These are phyloP conservation scores for Euphorbia lathyris DNA, from an alignment of 345 rosid genomes.

Conservation along the genomic window DNA sequence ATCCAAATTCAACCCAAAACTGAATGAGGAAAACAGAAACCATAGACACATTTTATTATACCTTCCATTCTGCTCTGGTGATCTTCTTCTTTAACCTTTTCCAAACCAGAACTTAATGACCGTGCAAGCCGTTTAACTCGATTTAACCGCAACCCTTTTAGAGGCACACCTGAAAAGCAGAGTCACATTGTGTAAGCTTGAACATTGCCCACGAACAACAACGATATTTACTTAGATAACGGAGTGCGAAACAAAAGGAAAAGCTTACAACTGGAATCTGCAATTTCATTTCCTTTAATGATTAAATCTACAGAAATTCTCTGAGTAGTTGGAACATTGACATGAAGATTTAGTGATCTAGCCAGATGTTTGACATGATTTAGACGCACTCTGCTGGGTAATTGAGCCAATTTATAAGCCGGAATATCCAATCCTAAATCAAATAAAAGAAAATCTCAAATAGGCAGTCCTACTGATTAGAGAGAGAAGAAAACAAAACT, in stretches of 20 bases:
- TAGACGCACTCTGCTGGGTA: slow-evolving; percentile 55
- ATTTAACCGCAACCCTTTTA: slow-evolving; percentile 60
- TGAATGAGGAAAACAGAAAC: not conserved
- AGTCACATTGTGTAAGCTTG: not conserved
- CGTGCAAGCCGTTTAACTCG: slow-evolving; percentile 73
- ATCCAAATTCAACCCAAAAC: not conserved
- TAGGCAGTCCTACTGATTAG: not conserved
- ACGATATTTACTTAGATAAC: not conserved
- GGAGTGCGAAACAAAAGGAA: not conserved
- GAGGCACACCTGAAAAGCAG: slow-evolving; percentile 45
- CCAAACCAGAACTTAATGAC: slow-evolving; percentile 29
- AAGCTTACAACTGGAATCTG: slow-evolving; percentile 49
- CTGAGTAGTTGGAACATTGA: slow-evolving; percentile 18
- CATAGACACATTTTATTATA: slow-evolving; percentile 12
- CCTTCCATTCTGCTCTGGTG: slow-evolving; percentile 41
- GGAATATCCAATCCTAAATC: slow-evolving; percentile 56
- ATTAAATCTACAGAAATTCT: slow-evolving; percentile 29
- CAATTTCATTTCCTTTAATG: slow-evolving; percentile 22
- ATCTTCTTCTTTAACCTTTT: slow-evolving; percentile 25
- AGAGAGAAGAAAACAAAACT: slow-evolving; percentile 17
- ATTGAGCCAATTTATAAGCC: slow-evolving; percentile 40
- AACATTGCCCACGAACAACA: not conserved
- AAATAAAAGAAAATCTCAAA: not conserved
- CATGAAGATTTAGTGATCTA: slow-evolving; percentile 46
- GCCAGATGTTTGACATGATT: slow-evolving; percentile 78